Evolutionary conservation across 228 moss, liverwort and hornwort species (phyloP), one percentile per base, ranked within the genome.

Genomic region (Sphagnum fallax): DNA sequence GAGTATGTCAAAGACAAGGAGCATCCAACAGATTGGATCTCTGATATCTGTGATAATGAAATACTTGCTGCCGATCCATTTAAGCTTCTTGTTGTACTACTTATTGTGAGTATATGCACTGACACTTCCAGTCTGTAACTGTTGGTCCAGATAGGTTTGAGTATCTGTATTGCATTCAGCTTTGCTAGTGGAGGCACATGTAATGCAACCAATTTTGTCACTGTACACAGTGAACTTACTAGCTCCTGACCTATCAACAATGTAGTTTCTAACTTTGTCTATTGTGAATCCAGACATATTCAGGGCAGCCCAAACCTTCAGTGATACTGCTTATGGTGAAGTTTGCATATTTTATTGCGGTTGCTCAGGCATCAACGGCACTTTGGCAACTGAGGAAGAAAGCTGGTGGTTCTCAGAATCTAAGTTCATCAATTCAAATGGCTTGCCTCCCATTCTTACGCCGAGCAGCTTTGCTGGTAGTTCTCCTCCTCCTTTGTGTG

Each of bases 391-490:
- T 97, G 62, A 76, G 67, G 18, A 76, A 52, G 63, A 69, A 72
- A 55, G 67, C 63, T 65, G 74, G 52, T 57, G 50, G 72, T 50
- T 69, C 61, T 78, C 78, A 63, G 65, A 68, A 73, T 68, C 84
- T 82, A 67, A 80, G 78, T 53, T 75, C 78, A 78, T 73, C 88
- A 57, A 62, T 91, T 68, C 83, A 83, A 77, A 63, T 80, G 60
- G 72, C 88, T 8, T 93, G 90, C 74, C 74, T 93, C 59, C 93
- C 97, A 48, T 97, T 93, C 79, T 61, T 93, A 75, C 84, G 97
- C 61, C 82, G 93, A 80, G 87, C 89, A 76, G 82, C 93, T 70
- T 75, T 93, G 71, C 75, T 97, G 93, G 97, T 97, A 72, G 57
- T 66, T 74, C 53, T 68, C 78, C 32, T 32, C 67, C 52, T 67